These are phyloP conservation scores for Pseudogymnoascus sp. DNA, from an alignment of 2,329 filamentous ascomycete genomes.

Conservation along the genomic window DNA sequence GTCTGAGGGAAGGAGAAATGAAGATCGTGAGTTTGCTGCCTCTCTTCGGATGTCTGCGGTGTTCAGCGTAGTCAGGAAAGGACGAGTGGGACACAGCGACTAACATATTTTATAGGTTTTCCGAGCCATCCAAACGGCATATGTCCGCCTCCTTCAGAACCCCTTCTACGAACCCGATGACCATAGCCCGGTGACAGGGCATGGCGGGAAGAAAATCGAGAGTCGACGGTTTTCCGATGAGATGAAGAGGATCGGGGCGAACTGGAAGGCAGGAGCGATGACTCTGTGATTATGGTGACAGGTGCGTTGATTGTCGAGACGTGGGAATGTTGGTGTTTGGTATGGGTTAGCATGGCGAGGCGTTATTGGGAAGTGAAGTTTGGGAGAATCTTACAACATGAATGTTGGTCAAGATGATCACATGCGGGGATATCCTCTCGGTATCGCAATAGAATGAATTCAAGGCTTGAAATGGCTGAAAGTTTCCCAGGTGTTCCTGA, in stretches of 20 bases:
- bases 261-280: constrained; percentile 62
- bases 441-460: neutral
- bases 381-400: neutral
- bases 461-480: neutral
- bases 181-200: constrained; percentile 51
- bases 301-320: neutral
- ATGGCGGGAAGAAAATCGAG: constrained; percentile 61
- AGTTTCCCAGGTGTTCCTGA: neutral
- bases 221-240: constrained; percentile 75
- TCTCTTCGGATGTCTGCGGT: neutral
- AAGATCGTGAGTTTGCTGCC: constrained; percentile 53
- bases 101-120: constrained; percentile 53
- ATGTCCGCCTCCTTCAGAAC: constrained; percentile 81
- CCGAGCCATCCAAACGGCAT: constrained; percentile 84
- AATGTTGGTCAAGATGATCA: neutral
- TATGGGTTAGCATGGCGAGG: constrained; percentile 1
- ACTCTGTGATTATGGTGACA: neutral
- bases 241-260: constrained; percentile 75
- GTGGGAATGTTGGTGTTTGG: neutral
- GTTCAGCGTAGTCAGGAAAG: neutral
- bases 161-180: constrained; percentile 92
- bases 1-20: constrained; percentile 76
- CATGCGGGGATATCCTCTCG: neutral
- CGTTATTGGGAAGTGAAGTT: neutral
- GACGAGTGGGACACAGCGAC: constrained; percentile 9